Conservation (phyloP, 2,329 filamentous ascomycete genomes). For the Pseudogymnoascus sp. region DNA sequence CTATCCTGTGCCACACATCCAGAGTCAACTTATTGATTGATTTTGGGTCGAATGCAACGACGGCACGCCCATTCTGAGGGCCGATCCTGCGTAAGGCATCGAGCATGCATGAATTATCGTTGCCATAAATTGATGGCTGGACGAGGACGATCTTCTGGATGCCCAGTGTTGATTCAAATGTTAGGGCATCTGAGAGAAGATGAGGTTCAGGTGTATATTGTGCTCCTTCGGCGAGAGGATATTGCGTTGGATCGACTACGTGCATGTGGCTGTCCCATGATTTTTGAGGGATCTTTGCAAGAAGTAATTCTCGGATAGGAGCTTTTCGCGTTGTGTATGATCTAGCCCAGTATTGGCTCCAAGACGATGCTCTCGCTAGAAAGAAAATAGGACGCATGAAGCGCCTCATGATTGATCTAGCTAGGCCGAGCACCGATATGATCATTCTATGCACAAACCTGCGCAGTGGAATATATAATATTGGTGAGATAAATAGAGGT, state of each 20-base stretch:
- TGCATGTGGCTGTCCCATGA: conserved; percentile 53
- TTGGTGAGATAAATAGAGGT: neutral
- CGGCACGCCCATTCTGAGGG: conserved; percentile 40
- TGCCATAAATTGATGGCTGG: conserved; percentile 54
- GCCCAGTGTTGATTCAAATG: conserved; percentile 42
- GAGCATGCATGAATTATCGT: conserved; percentile 51
- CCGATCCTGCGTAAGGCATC: conserved; percentile 44
- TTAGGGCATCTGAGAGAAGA: conserved; percentile 41
- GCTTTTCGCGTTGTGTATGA: neutral
- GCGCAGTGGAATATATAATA: neutral
- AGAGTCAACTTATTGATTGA: conserved; percentile 33
- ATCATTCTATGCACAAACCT: neutral
- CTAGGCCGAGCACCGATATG: neutral
- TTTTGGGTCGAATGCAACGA: conserved; percentile 47
- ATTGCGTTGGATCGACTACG: conserved; percentile 45
- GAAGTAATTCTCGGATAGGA: neutral
- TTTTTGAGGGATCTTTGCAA: neutral
- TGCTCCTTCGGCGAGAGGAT: conserved; percentile 40
- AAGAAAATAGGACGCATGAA: conserved; percentile 7
- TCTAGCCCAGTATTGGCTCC: neutral
- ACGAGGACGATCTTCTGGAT: conserved; percentile 50
- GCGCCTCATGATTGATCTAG: conserved; percentile 3
- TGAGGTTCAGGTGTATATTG: conserved; percentile 43
- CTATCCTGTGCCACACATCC: conserved; percentile 45
- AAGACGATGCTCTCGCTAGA: conserved; percentile 1